Evolutionary conservation across 208 protist species (phyloP).

Genomic region (Tritrichomonas musculus): DNA sequence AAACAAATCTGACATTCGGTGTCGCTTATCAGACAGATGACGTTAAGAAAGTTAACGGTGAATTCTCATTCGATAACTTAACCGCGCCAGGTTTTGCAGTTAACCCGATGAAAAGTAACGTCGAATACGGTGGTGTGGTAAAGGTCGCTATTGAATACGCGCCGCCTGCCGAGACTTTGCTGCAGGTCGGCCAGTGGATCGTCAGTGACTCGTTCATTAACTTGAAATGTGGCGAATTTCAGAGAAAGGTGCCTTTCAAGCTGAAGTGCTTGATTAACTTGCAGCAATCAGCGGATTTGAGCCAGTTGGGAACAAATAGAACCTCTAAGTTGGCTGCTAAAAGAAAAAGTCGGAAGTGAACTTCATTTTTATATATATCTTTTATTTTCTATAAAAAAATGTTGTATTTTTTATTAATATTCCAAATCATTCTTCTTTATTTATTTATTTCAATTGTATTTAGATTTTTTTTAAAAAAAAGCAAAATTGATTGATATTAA

Average conservation of each 20-base stretch:
- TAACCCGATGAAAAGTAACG: not conserved
- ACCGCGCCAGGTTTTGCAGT: not conserved
- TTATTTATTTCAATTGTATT: no score
- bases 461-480: no score
- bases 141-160: not conserved
- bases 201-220: not conserved
- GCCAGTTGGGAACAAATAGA: not conserved
- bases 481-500: no score
- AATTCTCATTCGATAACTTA: not conserved
- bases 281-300: not conserved
- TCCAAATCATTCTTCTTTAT: no score
- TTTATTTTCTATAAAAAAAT: no score
- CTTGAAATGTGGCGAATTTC: not conserved
- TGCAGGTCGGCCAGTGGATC: slow-evolving; percentile 14
- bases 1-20: not conserved
- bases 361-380: not conserved
- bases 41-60: not conserved
- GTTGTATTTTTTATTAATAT: no score
- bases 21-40: not conserved
- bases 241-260: not conserved
- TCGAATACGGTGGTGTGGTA: not conserved
- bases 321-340: not conserved
- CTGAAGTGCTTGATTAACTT: slow-evolving; percentile 21
- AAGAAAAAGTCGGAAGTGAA: not conserved
- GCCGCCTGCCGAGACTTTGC: not conserved